These are phyloP conservation scores for Talaromyces verruculosus DNA, from an alignment of 2,329 filamentous ascomycete species.

Conservation along the genomic window DNA sequence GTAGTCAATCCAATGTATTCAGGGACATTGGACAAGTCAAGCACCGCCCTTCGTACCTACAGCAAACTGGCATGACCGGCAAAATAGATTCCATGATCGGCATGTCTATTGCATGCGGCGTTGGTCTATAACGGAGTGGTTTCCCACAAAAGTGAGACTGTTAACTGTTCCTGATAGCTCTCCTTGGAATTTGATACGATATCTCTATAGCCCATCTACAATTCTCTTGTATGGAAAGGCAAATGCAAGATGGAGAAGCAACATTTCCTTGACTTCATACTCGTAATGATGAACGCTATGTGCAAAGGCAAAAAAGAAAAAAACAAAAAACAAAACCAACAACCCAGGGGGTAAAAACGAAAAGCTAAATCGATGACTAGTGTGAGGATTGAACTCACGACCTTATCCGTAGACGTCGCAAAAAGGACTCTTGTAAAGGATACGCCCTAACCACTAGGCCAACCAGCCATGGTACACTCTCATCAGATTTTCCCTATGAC, in stretches of 20 bases:
- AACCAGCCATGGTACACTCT: background rate
- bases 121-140: background rate
- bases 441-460: conserved; percentile 14
- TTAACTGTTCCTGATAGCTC: background rate
- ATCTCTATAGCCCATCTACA: too few species aligned
- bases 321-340: background rate
- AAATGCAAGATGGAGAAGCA: background rate
- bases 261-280: too few species aligned
- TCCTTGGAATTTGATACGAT: too few species aligned
- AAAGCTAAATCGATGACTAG: background rate
- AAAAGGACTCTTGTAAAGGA: conserved; percentile 10
- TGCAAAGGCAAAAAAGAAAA: background rate
- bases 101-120: background rate
- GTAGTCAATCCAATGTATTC: background rate
- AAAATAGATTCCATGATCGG: background rate
- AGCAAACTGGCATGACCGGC: background rate
- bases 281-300: background rate
- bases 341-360: too few species aligned
- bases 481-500: background rate
- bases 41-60: background rate
- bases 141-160: background rate
- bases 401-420: conserved; percentile 10
- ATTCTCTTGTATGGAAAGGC: background rate
- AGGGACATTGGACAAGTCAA: background rate
- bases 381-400: conserved; percentile 11